Base-by-base conservation (phyloP, 441 rosid genomes). In the Aquilaria agallochum region DNA sequence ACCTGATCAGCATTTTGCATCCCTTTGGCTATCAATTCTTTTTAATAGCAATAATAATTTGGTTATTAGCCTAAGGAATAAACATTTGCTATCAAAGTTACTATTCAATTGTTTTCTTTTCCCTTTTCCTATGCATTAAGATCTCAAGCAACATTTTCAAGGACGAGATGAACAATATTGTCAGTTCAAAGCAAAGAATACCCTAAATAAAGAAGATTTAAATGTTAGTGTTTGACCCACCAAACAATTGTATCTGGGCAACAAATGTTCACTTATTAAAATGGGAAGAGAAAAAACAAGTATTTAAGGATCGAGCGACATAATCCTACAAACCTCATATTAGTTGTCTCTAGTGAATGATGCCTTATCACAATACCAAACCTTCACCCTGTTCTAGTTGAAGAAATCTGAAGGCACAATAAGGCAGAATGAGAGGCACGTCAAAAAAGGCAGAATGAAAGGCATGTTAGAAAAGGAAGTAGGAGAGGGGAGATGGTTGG, bases 361-460 rank as follows among this genome's bases (percentile, higher is more conserved):
- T 5, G 96, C 98, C 60, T 97, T 97, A 68, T 94, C 97, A 63
- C 98, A 89, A 69, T 94, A 94, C 42, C 97, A 89, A 59, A 94
- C 50, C 76, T 84, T 87, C 42, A 90, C 89, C 78, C 84, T 88
- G 63, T 94, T 94, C 98, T 96, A 94, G 79, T 81, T 85, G 70
- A 62, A 88, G 76, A 94, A 94, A 70, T 88, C 98, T 94, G 72
- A 66, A 70, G 56, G 34, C 12, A 36, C 4, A 44, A 50, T 8
- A 36, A 31, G 10, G 7, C 44, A 13, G 14, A 40, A 36, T 57
- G 30, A 12, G 31, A 40, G 46, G 42, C 58, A 50, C 30, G 32
- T 20, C 27, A 20, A 20, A 20, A 20, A 20, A 20, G 27, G 27
- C 27, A 20, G 27, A 20, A 20, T 20, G 27, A 20, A 20, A 20